A percentile compares a stretch with the other conserved stretches of the same genome.
These are phyloP conservation scores for Cenchrus fungigraminus DNA, from an alignment of 176 grass and related monocot genomes.

Conservation along the genomic window DNA sequence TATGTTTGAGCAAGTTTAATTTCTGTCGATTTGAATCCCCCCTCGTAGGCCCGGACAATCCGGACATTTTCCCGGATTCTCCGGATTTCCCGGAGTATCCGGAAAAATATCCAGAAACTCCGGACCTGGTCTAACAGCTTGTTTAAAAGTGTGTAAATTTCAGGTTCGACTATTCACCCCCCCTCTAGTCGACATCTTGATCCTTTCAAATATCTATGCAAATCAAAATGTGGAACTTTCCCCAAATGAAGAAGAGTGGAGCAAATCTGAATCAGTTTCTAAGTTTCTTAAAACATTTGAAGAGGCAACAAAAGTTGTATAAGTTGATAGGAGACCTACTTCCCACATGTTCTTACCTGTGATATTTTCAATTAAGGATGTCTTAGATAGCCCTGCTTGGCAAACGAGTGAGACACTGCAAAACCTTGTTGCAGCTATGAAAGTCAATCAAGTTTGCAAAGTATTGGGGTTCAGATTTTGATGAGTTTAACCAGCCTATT, in stretches of 20 bases:
- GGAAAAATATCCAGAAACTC: too few species aligned
- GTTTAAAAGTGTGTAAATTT: too few species aligned
- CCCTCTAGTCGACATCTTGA: too few species aligned
- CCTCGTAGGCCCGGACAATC: too few species aligned
- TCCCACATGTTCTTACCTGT: not conserved
- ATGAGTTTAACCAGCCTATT: not conserved
- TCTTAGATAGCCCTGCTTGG: not conserved
- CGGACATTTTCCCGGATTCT: too few species aligned
- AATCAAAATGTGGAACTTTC: not conserved
- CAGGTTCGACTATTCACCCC: too few species aligned
- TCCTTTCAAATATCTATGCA: too few species aligned
- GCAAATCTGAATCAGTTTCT: not conserved
- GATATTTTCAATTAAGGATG: not conserved
- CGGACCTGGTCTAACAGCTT: too few species aligned
- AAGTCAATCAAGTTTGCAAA: not conserved
- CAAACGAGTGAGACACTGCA: not conserved
- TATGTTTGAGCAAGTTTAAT: too few species aligned
- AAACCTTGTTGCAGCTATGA: not conserved
- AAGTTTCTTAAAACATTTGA: not conserved
- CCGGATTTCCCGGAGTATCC: too few species aligned
- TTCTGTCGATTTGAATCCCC: too few species aligned
- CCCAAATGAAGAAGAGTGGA: not conserved
- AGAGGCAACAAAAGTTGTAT: not conserved
- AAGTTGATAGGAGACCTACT: not conserved
- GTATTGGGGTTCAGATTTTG: not conserved